Base-by-base conservation (phyloP, 2,329 filamentous ascomycete genomes). In the Aciculosporium take region DNA sequence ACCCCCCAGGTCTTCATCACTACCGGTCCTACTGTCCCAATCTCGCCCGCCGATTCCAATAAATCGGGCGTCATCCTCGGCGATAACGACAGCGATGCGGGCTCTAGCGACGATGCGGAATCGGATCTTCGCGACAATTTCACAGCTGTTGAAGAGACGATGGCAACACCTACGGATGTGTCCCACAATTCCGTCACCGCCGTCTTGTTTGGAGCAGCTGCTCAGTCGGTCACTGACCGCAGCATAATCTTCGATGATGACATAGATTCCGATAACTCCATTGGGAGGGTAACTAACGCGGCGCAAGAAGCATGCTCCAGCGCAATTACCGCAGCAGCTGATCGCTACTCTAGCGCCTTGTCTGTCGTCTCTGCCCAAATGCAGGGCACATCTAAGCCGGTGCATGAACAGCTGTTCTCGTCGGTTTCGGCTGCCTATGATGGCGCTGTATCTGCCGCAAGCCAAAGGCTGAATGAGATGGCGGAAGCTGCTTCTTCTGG, bases 351-450 rank as follows among this genome's bases (percentile, higher is more conserved):
- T 0, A 74, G 75, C 18, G 83, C 81, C 8, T 74, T 78, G 51
- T 80, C 80, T 1, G 67, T 75, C 21, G 67, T 83, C 2, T 84
- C 80, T 1, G 72, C 67, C 4, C 73, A 84, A 51, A 70, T 85
- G 30, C 76, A 74, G 23, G 81, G 81, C 25, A 77, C 77, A 1
- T 74, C 80, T 1, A 74, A 81, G 52, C 81, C 83, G 7, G 69
- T 74, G 4, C 78, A 86, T 46, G 68, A 84, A 49, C 68, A 84
- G 46, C 72, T 86, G 56, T 64, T 84, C 10, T 72, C 79, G 7
- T 83, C 81, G 0, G 73, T 83, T 8, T 78, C 79, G 7, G 71
- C 67, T 5, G 80, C 74, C 1, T 87, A 85, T 53, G 79, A 79
- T 27, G 71, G 72, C 25, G 79, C 81, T 2, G 55, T 82, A 13